Evolutionary conservation across 2,329 filamentous ascomycete species (phyloP).

Genomic region (Chaetomium sp.): DNA sequence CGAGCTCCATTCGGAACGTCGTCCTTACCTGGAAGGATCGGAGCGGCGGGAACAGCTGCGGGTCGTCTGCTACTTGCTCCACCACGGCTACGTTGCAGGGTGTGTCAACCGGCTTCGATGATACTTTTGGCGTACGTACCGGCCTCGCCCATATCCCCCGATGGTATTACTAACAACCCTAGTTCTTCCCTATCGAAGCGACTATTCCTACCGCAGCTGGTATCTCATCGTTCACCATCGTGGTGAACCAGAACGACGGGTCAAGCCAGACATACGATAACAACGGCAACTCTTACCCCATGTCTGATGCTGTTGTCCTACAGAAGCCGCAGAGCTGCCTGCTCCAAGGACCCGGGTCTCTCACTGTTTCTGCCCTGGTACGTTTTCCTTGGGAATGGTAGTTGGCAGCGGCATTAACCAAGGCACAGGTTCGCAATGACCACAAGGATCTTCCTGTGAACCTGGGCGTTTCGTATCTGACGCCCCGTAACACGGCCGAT

Average conservation of each 20-base stretch:
- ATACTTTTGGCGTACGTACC: constrained; percentile 51
- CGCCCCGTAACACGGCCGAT: constrained; percentile 39
- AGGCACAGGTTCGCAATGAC: constrained; percentile 49
- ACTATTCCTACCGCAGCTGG: constrained; percentile 59
- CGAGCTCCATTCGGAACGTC: constrained; percentile 49
- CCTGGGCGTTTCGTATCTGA: constrained; percentile 49
- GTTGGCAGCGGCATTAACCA: not conserved
- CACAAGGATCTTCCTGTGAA: constrained; percentile 45
- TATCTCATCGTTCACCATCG: constrained; percentile 62
- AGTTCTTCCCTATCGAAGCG: constrained; percentile 52
- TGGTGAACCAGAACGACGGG: constrained; percentile 53
- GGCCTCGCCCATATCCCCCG: not conserved
- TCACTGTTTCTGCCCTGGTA: constrained; percentile 49
- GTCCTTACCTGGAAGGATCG: constrained; percentile 60
- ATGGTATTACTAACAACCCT: constrained; percentile 1
- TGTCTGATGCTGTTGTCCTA: constrained; percentile 58
- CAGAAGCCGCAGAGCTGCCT: constrained; percentile 62
- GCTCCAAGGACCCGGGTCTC: constrained; percentile 44
- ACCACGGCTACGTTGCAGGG: constrained; percentile 52
- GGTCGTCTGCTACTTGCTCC: constrained; percentile 44
- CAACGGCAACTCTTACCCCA: constrained; percentile 57
- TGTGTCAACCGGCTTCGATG: constrained; percentile 59
- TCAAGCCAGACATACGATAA: constrained; percentile 54
- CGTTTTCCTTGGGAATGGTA: not conserved
- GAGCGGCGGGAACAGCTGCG: constrained; percentile 51